phyloP scores from a whole-genome alignment of 148 eudicot genomes.

The Vaccinium macrocarpon region DNA sequence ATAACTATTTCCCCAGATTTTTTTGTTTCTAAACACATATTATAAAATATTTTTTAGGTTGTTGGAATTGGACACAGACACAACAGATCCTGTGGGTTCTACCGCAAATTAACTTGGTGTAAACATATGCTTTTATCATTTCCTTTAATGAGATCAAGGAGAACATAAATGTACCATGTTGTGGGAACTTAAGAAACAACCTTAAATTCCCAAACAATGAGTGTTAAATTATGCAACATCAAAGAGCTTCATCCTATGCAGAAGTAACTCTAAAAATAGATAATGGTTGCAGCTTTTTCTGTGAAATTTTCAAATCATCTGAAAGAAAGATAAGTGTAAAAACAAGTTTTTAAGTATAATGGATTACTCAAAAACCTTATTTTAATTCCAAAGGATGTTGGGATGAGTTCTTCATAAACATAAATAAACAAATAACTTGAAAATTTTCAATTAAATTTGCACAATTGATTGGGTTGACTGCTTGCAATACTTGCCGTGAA shows the following conservation, averaged over 20 bases:
- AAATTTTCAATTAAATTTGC: background rate
- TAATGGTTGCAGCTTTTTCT: background rate
- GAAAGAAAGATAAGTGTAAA: background rate
- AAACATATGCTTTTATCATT: background rate
- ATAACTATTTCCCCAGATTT: background rate
- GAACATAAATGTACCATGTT: background rate
- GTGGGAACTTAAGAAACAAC: background rate
- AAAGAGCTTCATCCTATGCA: background rate
- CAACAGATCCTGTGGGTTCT: background rate
- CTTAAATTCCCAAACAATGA: conserved; percentile 1
- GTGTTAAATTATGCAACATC: background rate
- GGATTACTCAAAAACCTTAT: background rate
- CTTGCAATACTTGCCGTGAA: background rate
- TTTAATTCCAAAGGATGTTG: background rate
- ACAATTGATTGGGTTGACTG: background rate
- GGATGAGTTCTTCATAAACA: background rate
- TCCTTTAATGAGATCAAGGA: background rate
- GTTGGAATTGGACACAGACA: background rate
- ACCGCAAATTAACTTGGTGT: background rate
- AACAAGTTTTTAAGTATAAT: background rate
- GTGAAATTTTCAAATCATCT: background rate
- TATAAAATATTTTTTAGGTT: background rate
- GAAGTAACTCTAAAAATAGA: background rate
- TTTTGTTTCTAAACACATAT: background rate
- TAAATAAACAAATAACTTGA: background rate